Evolutionary conservation across 2,329 filamentous ascomycete genomes (phyloP).

Genomic region (Trichoderma endophyticum): DNA sequence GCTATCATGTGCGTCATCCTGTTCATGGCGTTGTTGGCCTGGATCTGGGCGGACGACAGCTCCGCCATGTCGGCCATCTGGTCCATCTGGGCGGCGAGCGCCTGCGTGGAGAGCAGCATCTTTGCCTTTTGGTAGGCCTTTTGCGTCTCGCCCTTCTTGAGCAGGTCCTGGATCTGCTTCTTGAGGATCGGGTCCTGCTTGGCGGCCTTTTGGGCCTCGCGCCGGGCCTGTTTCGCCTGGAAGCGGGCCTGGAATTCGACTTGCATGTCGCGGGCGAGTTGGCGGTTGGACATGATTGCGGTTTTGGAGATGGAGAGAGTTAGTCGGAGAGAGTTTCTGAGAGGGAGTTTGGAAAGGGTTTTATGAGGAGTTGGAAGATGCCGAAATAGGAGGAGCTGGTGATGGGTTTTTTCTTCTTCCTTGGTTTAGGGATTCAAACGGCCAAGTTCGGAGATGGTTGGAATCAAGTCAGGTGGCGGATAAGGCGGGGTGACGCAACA

Average conservation of each 20-base stretch:
- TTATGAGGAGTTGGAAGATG: not conserved
- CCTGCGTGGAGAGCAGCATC: slow-evolving; percentile 60
- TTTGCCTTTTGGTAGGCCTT: slow-evolving; percentile 63
- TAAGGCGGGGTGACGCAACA: slow-evolving; percentile 21
- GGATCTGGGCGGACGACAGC: slow-evolving; percentile 57
- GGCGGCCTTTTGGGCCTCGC: slow-evolving; percentile 57
- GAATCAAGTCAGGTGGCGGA: slow-evolving; percentile 3
- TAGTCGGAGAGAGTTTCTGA: not conserved
- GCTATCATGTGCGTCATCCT: slow-evolving; percentile 64
- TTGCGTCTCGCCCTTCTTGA: slow-evolving; percentile 61
- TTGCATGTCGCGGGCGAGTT: slow-evolving; percentile 59
- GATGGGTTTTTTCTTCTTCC: not conserved
- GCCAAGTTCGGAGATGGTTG: not conserved
- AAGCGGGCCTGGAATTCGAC: slow-evolving; percentile 63
- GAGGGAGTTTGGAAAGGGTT: not conserved
- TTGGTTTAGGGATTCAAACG: not conserved
- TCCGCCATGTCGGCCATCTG: slow-evolving; percentile 64
- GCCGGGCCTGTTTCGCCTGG: slow-evolving; percentile 60
- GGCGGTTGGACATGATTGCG: slow-evolving; percentile 54
- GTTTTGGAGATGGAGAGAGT: not conserved
- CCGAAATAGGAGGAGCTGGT: not conserved
- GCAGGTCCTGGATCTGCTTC: slow-evolving; percentile 61
- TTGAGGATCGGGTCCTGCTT: slow-evolving; percentile 60
- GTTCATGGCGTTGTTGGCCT: slow-evolving; percentile 64
- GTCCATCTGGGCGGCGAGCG: slow-evolving; percentile 61